A percentile compares a stretch with the other conserved stretches of the same genome.
phyloP scores from a whole-genome alignment of 2,329 filamentous ascomycete species.

The Chaetomiaceae sp. region DNA sequence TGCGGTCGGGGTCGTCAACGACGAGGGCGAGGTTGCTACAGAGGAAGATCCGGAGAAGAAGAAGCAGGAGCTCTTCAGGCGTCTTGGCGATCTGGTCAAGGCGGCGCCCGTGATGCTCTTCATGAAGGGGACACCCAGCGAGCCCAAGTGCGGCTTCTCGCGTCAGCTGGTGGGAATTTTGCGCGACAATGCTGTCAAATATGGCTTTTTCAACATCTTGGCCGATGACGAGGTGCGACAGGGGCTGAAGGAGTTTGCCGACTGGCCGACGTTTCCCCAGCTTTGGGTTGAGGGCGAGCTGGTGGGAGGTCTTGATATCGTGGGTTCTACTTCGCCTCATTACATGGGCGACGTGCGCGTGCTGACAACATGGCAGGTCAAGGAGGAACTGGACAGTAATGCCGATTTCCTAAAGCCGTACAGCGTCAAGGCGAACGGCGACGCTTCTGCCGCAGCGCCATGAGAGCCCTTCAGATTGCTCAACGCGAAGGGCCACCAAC shows the following conservation, averaged over 20 bases:
- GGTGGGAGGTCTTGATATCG: constrained; percentile 91
- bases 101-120: constrained; percentile 98
- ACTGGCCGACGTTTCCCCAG: constrained; percentile 97
- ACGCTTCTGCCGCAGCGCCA: constrained; percentile 34
- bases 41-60: constrained; percentile 50
- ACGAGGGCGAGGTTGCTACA: constrained; percentile 36
- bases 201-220: constrained; percentile 98
- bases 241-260: constrained; percentile 93
- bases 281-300: constrained; percentile 88
- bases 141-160: constrained; percentile 93
- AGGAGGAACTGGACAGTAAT: constrained; percentile 85
- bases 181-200: constrained; percentile 85
- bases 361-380: constrained; percentile 56
- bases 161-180: constrained; percentile 81
- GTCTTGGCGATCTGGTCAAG: constrained; percentile 80
- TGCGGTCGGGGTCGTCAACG: constrained; percentile 36
- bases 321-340: constrained; percentile 44
- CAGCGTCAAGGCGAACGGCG: constrained; percentile 46
- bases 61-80: constrained; percentile 80
- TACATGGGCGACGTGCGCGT: not conserved
- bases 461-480: constrained; percentile 14
- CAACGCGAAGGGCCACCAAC: no score
- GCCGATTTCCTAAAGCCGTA: constrained; percentile 77
- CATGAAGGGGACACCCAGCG: constrained; percentile 98
- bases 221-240: constrained; percentile 96